These are phyloP conservation scores for Trichothecium roseum DNA, from an alignment of 2,329 filamentous ascomycete genomes.

Conservation along the genomic window DNA sequence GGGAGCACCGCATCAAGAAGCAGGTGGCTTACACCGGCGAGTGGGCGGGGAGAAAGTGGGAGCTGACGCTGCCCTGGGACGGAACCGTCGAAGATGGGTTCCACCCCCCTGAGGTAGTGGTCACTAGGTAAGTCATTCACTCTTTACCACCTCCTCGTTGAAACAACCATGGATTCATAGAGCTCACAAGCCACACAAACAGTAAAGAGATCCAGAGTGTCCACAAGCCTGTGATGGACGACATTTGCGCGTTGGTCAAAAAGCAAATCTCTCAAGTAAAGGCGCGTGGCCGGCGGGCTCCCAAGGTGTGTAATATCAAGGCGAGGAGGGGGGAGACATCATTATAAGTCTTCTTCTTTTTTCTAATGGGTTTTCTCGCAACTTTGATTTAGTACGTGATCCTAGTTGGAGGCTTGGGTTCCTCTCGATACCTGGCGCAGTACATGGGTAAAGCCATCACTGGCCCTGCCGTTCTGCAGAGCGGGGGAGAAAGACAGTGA, in stretches of 20 bases:
- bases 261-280: neutral
- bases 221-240: neutral
- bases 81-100: too few relatives aligned
- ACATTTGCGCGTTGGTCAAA: neutral
- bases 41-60: too few relatives aligned
- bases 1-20: slow-evolving; percentile 19
- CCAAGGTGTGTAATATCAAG: slow-evolving; percentile 1
- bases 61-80: too few relatives aligned
- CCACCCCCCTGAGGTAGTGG: slow-evolving; percentile 9
- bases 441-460: slow-evolving; percentile 5
- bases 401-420: slow-evolving; percentile 27
- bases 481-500: slow-evolving; percentile 20
- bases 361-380: neutral
- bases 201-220: neutral
- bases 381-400: slow-evolving; percentile 20
- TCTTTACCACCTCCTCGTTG: neutral
- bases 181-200: neutral
- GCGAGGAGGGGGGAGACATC: neutral
- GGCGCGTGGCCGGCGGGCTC: neutral
- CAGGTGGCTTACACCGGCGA: too few relatives aligned
- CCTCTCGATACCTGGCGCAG: slow-evolving; percentile 16
- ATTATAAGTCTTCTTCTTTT: neutral
- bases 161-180: neutral
- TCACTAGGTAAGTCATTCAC: slow-evolving; percentile 6
- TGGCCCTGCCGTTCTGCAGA: slow-evolving; percentile 16